These are phyloP conservation scores for Colletotrichum falcatum DNA, from an alignment of 2,329 filamentous ascomycete genomes.

Conservation along the genomic window DNA sequence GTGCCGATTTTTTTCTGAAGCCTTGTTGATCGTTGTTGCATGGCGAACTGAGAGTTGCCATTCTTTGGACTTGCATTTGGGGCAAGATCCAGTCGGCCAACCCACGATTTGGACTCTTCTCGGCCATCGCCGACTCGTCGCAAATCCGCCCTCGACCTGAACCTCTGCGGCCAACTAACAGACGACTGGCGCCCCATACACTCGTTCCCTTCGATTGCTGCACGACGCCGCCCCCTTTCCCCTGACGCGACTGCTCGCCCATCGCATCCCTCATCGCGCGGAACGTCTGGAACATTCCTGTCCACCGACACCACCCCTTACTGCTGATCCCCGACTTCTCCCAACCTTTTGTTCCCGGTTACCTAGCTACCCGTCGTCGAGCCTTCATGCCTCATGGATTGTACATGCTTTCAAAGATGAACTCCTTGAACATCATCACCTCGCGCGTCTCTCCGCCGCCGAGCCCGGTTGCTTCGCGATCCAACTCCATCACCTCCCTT, in stretches of 20 bases:
- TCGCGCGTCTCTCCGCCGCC: slow-evolving; percentile 78
- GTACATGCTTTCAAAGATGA: slow-evolving; percentile 77
- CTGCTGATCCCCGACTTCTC: slow-evolving; percentile 13
- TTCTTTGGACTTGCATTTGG: slow-evolving; percentile 33
- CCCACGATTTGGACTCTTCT: slow-evolving; percentile 9
- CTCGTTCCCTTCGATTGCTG: slow-evolving; percentile 28
- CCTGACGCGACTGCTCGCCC: slow-evolving; percentile 24
- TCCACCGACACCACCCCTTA: slow-evolving; percentile 34
- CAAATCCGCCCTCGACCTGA: slow-evolving; percentile 6
- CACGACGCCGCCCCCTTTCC: slow-evolving; percentile 15
- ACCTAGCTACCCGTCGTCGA: slow-evolving; percentile 24
- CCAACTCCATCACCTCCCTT: slow-evolving; percentile 70
- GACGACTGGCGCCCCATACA: slow-evolving; percentile 14
- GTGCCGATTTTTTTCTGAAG: slow-evolving; percentile 23
- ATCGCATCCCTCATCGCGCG: slow-evolving; percentile 32
- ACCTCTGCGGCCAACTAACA: slow-evolving; percentile 9
- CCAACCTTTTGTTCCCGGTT: background rate
- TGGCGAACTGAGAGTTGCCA: slow-evolving; percentile 37
- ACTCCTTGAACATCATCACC: slow-evolving; percentile 95
- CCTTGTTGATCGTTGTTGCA: slow-evolving; percentile 13
- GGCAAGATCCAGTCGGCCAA: slow-evolving; percentile 26
- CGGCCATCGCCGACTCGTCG: slow-evolving; percentile 4
- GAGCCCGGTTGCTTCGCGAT: slow-evolving; percentile 67
- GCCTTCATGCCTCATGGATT: slow-evolving; percentile 63
- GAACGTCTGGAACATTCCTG: slow-evolving; percentile 42